Conservation (phyloP, 148 eudicot species). For the Vaccinium vitisidaea region DNA sequence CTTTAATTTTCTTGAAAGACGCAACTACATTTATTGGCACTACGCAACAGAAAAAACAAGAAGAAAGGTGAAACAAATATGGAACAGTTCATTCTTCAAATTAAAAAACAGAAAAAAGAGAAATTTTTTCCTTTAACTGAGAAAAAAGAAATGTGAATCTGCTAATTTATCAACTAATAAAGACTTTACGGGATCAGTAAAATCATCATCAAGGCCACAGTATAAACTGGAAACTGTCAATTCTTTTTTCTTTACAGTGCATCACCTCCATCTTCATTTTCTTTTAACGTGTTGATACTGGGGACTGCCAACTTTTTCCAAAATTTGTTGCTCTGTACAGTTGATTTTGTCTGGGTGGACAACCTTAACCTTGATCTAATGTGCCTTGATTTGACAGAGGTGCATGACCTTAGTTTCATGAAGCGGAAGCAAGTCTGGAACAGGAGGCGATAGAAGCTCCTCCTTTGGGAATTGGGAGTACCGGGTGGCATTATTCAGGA, state of each 20-base stretch:
- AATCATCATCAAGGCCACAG: background rate
- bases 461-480: no score
- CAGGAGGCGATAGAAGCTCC: background rate
- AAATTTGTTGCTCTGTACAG: background rate
- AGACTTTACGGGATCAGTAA: background rate
- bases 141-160: background rate
- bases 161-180: background rate
- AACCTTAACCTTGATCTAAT: background rate
- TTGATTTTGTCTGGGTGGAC: background rate
- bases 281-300: background rate
- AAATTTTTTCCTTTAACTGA: no score
- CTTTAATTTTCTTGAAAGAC: constrained; percentile 92
- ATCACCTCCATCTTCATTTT: background rate
- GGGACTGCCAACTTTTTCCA: background rate
- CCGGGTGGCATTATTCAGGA: no score
- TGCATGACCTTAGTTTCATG: no score
- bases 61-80: constrained; percentile 4
- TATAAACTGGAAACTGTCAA: background rate
- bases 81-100: background rate
- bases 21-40: constrained; percentile 91
- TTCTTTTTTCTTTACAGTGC: background rate
- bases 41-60: constrained; percentile 27
- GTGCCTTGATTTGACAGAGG: background rate
- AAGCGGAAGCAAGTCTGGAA: background rate
- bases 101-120: background rate